Base-by-base conservation (phyloP, 1,284 basidiomycete genomes). In the Malassezia nana region DNA sequence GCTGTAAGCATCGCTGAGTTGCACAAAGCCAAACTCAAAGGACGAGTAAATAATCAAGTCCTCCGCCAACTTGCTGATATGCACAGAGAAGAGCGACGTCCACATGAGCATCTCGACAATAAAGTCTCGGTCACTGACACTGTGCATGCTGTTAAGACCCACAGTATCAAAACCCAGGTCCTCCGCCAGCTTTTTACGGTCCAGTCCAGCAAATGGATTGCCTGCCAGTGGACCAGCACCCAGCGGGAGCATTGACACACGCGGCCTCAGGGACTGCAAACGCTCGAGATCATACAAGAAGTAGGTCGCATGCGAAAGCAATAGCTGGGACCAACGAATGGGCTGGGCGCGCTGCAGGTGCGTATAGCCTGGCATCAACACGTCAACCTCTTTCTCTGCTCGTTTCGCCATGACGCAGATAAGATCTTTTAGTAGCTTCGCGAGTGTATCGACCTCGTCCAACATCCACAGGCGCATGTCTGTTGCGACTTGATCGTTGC, bases 401-500 rank as follows among this genome's bases (percentile, higher is more conserved):
- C 92, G 83, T 65, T 87, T 84, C 16, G 87, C 84, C 79, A 96
- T 85, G 63, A 95, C 89, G 43, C 81, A 80, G 56, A 98, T 81
- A 26, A 96, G 80, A 18, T 81, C 85, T 66, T 83, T 83, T 44
- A 95, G 78, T 59, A 83, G 82, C n/a, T 76, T 74, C 69, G 86
- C 82, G 56, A 92, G 80, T 32, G 82, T 80, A 39, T 78, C 77
- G 25, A 86, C 83, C 75, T 92, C 82, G 45, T 86, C 83, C 30
- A 95, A 79, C 29, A 98, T 80, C 92, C 92, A 98, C 16, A 98
- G 77, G 16, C 92, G 84, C 86, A 96, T 87, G 74, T 98, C 92
- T 3, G 92, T 98, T 5, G 90, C 90, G 57, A 95, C 91, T 76
- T 98, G 92, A 75, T 98, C 92, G 75, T 98, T 98, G 50, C 92